Percentiles rank a stretch among this genome's conserved stretches.
phyloP scores from a whole-genome alignment of 495 filamentous ascomycete species.

The Pyronema omphalodes region DNA sequence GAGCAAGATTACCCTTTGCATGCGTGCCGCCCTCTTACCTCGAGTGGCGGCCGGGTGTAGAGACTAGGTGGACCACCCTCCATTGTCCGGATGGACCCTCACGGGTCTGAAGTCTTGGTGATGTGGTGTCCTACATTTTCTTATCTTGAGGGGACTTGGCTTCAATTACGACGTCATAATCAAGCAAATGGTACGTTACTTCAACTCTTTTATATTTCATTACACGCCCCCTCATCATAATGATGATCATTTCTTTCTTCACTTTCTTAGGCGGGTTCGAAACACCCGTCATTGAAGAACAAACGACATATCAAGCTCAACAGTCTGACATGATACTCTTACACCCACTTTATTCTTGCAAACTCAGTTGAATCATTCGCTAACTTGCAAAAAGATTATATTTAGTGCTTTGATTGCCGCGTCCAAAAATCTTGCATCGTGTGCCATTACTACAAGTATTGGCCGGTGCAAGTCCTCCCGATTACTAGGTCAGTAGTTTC shows the following conservation, averaged over 20 bases:
- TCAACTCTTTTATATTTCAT: not conserved
- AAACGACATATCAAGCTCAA: conserved; percentile 8
- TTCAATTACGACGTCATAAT: not conserved
- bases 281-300: conserved; percentile 1
- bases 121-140: conserved; percentile 2
- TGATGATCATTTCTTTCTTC: conserved; percentile 5
- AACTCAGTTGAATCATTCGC: not conserved
- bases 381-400: not conserved
- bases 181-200: not conserved
- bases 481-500: not conserved
- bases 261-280: conserved; percentile 3
- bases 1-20: conserved; percentile 5
- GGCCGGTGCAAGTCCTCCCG: not conserved
- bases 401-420: no score
- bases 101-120: conserved; percentile 1
- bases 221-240: not conserved
- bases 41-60: conserved; percentile 1
- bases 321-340: not conserved
- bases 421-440: not conserved
- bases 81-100: not conserved
- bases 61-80: conserved; percentile 1
- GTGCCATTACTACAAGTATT: not conserved
- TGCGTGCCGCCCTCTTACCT: not conserved
- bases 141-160: not conserved
- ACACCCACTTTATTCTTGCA: not conserved